These are phyloP conservation scores for Poa pratensis DNA, from an alignment of 176 grass and related monocot genomes.

Conservation along the genomic window DNA sequence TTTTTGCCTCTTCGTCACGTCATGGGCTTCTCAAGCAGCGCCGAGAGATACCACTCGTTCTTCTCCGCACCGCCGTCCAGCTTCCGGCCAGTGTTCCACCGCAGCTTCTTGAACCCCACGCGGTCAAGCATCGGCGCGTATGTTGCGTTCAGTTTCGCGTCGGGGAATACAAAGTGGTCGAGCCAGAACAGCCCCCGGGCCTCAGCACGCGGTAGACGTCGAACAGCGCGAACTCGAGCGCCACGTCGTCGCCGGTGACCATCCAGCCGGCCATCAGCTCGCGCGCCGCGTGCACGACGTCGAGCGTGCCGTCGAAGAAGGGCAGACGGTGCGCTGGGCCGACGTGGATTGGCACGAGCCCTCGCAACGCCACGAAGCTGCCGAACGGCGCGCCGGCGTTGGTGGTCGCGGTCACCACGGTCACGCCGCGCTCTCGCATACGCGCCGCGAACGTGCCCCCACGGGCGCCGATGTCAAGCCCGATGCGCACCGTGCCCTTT, in stretches of 20 bases:
- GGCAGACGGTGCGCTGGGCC: slow-evolving; percentile 57
- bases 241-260: slow-evolving; percentile 42
- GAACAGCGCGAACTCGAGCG: slow-evolving; percentile 66
- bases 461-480: slow-evolving; percentile 70
- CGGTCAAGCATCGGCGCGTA: slow-evolving; percentile 46
- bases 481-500: slow-evolving; percentile 59
- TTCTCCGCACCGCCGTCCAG: slow-evolving; percentile 46
- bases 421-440: slow-evolving; percentile 65
- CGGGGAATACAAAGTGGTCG: slow-evolving; percentile 56
- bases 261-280: slow-evolving; percentile 34
- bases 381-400: slow-evolving; percentile 59
- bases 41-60: slow-evolving; percentile 53
- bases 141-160: slow-evolving; percentile 45
- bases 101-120: slow-evolving; percentile 45
- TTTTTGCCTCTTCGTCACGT: slow-evolving; percentile 8
- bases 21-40: slow-evolving; percentile 63
- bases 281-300: slow-evolving; percentile 62
- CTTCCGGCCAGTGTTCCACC: slow-evolving; percentile 57
- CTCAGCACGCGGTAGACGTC: slow-evolving; percentile 76
- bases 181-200: slow-evolving; percentile 66
- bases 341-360: slow-evolving; percentile 60
- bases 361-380: slow-evolving; percentile 57
- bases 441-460: slow-evolving; percentile 65
- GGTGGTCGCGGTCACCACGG: slow-evolving; percentile 55
- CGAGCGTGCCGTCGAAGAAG: slow-evolving; percentile 75